Base-by-base conservation (phyloP, 164 flowering plant species). In the Pachysandra terminalis region DNA sequence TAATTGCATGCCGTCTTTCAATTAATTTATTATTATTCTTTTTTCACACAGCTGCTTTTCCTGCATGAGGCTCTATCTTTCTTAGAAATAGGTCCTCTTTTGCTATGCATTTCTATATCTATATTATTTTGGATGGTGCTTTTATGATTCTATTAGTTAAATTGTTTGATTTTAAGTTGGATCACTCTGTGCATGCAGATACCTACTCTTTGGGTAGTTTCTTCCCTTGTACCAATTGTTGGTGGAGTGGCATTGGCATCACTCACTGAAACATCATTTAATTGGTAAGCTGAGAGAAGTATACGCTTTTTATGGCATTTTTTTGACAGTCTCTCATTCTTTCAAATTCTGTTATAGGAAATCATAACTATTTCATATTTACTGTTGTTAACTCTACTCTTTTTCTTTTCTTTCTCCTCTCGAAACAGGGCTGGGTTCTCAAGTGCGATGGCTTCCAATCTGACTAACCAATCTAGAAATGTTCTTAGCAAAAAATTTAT, bases 391-490 rank as follows among this genome's bases (percentile, higher is more conserved):
- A 40, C 56, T 28, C 37, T 9, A 45, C 60, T 12, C 19, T 19
- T 51, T 16, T 48, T 37, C 28, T 32, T 41, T 3, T 59, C 22
- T 9, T 48, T 72, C 0, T 25, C 32, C 63, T 51, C 26, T 35
- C 71, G 62, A 70, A 65, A 69, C 68, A 91, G 97, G 97, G 85
- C 90, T 71, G 97, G 97, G 4, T 95, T 95, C 78, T 89, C 83
- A 94, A 95, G 94, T 83, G 99, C 99, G 56, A 95, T 92, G 98
- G 98, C 99, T 71, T 95, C 99, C 56, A 95, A 95, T 73, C 68
- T 95, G 79, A 80, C 87, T 10, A 84, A 85, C 77, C 98, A 95
- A 74, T 90, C 98, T 35, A 92, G 97, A 57, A 95, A 95, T 74
- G 97, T 95, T 15, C 86, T 92, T 56, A 95, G 99, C 85, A 95